Evolutionary conservation across 169 alveolate genomes (phyloP), one percentile per base, ranked within the genome.

Genomic region (Eimeria zaria): DNA sequence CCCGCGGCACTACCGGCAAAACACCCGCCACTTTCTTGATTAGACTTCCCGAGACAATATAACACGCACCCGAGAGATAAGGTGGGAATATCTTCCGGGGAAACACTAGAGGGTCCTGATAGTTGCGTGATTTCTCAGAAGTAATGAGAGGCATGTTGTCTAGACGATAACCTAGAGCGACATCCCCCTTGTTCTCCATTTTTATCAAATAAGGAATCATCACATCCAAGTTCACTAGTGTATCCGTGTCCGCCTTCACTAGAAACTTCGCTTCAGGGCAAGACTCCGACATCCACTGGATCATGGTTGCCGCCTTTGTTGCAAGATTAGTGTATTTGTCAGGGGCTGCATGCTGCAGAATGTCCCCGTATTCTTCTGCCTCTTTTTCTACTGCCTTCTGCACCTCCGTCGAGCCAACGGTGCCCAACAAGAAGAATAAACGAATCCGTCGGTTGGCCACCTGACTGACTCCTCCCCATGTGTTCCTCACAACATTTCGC

Each of bases 61-160:
- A 85, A 30, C 93, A 85, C n/a, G 93, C 93, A 18, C 93, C 93
- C 24, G 93, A 85, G 14, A 85, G 93, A 71, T 85, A 85, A 14
- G 93, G 93, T 8, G 93, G 93, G 36, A 85, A 85, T 39, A 55
- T 62, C n/a, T 46, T 55, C n/a, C 80, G 80, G 39, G 93, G 80
- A 62, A 48, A 85, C 81, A 85, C 93, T 24, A 85, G 64, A 12
- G 93, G 93, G 48, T 85, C 93, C 80, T 85, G 93, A 36, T 85
- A 85, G 80, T 85, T 85, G 41, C 93, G 69, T 16, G 55, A n/a
- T 3, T 62, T 85, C 41, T 27, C 58, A 62, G 41, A 27, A 36
- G 55, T 62, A 36, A 85, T 55, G 76, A 41, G 18, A 36, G 93
- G 93, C 93, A 85, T 85, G 64, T 46, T 27, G 93, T 62, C 80